Conservation (phyloP, 2,329 filamentous ascomycete species). For the Nannizziopsis arthrosporioides region DNA sequence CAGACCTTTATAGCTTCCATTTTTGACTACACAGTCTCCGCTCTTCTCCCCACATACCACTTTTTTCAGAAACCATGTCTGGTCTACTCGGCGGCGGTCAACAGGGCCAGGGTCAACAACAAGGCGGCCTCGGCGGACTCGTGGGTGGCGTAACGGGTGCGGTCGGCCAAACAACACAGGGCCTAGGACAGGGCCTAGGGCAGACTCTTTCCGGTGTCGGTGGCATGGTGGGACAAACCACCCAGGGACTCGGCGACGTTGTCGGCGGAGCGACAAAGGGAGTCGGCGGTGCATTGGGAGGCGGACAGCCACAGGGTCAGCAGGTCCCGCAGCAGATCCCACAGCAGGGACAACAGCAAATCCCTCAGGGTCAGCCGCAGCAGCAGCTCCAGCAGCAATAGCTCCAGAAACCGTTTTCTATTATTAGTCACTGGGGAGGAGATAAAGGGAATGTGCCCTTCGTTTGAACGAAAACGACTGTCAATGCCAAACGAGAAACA, state of each 20-base stretch:
- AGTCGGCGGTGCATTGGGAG: constrained; percentile 9
- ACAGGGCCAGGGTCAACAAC: constrained; percentile 2
- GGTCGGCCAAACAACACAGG: constrained; percentile 9
- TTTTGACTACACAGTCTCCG: too few relatives aligned
- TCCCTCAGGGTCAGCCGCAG: neutral
- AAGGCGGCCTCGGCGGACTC: constrained; percentile 6
- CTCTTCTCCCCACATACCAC: neutral
- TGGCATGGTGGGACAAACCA: constrained; percentile 10
- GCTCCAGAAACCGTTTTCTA: neutral
- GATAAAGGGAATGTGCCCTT: neutral
- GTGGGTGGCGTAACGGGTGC: constrained; percentile 11
- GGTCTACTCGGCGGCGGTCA: constrained; percentile 7
- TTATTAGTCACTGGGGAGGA: neutral
- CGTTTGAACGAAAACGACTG: neutral
- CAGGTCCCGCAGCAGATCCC: constrained; percentile 4
- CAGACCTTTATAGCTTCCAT: too few relatives aligned
- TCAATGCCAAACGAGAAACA: too few relatives aligned
- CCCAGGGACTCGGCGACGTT: constrained; percentile 9
- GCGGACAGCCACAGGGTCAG: constrained; percentile 6
- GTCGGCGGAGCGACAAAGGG: constrained; percentile 9
- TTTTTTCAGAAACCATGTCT: constrained; percentile 2
- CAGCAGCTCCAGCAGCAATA: constrained; percentile 2
- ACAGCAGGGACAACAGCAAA: neutral
- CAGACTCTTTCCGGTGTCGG: constrained; percentile 10
- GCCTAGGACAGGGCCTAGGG: constrained; percentile 9